These are phyloP conservation scores for Mycena galopus DNA, from an alignment of 768 basidiomycete species.

Conservation along the genomic window DNA sequence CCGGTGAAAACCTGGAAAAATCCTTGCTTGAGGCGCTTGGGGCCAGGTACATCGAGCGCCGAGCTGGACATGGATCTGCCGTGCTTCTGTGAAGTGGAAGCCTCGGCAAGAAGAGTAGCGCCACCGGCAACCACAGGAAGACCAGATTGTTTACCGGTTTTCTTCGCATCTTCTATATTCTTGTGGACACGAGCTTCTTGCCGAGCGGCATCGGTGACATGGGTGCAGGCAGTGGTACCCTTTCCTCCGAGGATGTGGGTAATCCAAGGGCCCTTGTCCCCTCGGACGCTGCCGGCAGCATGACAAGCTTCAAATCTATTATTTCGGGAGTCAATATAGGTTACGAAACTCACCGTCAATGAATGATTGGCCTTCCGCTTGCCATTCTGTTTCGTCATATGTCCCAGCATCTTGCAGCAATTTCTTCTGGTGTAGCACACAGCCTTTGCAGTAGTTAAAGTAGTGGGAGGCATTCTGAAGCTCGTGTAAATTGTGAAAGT, in stretches of 20 bases:
- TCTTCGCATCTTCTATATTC: neutral
- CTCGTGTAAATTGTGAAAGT: neutral
- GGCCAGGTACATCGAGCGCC: neutral
- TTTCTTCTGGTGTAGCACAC: neutral
- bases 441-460: neutral
- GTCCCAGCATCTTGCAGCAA: neutral
- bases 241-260: neutral
- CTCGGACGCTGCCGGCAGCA: neutral
- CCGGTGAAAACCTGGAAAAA: neutral
- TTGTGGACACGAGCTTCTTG: neutral
- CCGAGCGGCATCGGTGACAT: neutral
- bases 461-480: neutral
- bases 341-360: neutral
- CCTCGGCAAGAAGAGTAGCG: neutral
- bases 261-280: neutral
- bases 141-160: neutral
- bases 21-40: neutral
- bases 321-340: neutral
- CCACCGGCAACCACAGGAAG: neutral
- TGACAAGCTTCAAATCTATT: neutral
- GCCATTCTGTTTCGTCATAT: neutral
- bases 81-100: neutral
- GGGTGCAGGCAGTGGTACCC: neutral
- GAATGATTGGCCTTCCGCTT: neutral
- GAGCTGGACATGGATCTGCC: neutral